Base-by-base conservation (phyloP, 2,329 filamentous ascomycete genomes). In the Sporothrix phasma region DNA sequence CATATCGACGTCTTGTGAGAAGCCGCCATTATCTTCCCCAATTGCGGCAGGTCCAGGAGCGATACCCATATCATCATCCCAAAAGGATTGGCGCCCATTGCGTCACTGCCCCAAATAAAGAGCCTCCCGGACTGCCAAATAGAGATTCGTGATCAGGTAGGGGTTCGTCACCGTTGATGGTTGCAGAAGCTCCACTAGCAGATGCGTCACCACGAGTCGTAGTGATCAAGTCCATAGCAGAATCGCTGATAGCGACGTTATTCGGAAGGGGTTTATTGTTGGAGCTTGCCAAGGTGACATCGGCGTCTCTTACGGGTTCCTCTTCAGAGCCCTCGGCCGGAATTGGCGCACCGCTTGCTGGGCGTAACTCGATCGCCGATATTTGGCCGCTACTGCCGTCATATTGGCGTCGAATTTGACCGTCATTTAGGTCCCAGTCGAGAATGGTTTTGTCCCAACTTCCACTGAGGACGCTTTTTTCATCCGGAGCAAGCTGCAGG, bases 371-470 rank as follows among this genome's bases (percentile, higher is more conserved):
- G 46, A 99, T 86, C 1, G 90, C 86, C 2, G 90, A 94, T 65
- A 97, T 92, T 72, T 99, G 94, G 5, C 89, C 81, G 15, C 87
- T 89, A 62, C 82, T 90, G 1, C 88, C 88, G 54, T 88, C 86
- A 71, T 94, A 99, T 4, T 83, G 82, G 11, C 92, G 84, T 68
- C 86, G 87, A 6, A 88, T 81, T 70, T 88, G 81, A 0, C 94
- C 94, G 1, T 85, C 94, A 71, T 97, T 91, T 29, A 99, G 75
- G 73, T 97, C 94, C 94, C 94, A 99, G 73, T 97, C 92, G 62
- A 92, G 84, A 0, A 97, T 87, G 19, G 84, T 89, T 76, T 96
- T 97, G 75, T 99, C 94, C 94, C 94, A 99, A 73, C 92, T 93
- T 3, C 94, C 94, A 39, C 92, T 97, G 8, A 99, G 76, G 3